Conservation (phyloP, 2,329 filamentous ascomycete species). For the Phyllosticta capitalensis region DNA sequence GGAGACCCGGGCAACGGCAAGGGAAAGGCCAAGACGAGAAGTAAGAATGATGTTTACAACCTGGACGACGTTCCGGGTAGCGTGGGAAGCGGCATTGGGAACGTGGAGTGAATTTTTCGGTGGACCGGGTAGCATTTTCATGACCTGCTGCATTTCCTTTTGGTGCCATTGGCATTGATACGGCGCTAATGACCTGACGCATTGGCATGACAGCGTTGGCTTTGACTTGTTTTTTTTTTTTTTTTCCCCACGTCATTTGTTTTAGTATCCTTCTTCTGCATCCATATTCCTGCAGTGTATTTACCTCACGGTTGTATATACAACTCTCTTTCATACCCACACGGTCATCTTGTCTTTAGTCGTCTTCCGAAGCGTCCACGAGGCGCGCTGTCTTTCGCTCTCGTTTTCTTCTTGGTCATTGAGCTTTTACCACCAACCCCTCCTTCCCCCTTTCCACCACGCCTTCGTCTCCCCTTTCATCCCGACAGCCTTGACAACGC, state of each 20-base stretch:
- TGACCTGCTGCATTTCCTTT: not conserved
- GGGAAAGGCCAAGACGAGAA: constrained; percentile 15
- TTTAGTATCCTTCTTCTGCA: not conserved
- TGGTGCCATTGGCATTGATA: not conserved
- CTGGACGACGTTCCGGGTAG: constrained; percentile 18
- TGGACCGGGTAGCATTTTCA: not conserved
- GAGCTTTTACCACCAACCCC: not conserved
- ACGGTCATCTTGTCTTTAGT: no score
- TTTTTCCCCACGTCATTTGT: not conserved
- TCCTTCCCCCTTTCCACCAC: not conserved
- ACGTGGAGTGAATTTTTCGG: not conserved
- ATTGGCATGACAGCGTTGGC: not conserved
- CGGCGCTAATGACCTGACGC: not conserved
- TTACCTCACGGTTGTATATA: not conserved
- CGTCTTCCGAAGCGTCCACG: no score
- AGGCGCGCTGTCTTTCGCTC: no score
- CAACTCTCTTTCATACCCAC: not conserved
- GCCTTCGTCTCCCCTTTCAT: not conserved
- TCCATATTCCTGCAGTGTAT: not conserved
- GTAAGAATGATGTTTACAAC: constrained; percentile 29
- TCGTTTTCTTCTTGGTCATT: no score
- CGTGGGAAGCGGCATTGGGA: not conserved
- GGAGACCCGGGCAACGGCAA: constrained; percentile 15
- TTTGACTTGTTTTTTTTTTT: not conserved
- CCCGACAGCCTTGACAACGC: not conserved